Base-by-base conservation (phyloP, 352 stramenopile genomes). In the Phytophthora megakarya region DNA sequence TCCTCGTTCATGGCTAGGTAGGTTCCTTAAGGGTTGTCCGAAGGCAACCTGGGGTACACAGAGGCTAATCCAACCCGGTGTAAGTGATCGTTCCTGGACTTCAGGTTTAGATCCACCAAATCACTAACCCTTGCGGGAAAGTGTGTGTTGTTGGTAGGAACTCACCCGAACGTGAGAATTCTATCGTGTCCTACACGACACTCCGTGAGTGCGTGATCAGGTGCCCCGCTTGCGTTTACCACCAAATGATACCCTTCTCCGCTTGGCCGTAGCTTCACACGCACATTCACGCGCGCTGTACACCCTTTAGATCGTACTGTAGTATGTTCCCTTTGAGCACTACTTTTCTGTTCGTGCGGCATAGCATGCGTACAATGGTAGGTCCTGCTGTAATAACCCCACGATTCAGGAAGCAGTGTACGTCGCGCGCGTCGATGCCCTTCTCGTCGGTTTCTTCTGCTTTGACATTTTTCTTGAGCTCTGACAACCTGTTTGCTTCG, bases 321-420 rank as follows among this genome's bases (percentile, higher is more conserved):
- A 3, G 3, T 32, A 18, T 58, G 22, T 10, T 28, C 19, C 18
- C 40, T 28, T 18, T 58, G 13, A 1, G 22, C 49, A 16, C 8
- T 46, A 44, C 30, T 33, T 33, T 54, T 32, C 8, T n/a, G 15
- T 18, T 28, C 33, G n/a, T 23, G n/a, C 12, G 23, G 32, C 26
- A 47, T 54, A 16, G 3, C 44, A 7, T 55, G 54, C 10, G 43
- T 62, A 39, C 54, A 54, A 30, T 47, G 16, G 9, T 43, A 45
- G 3, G 54, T 63, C 13, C 28, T 63, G 54, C 43, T 53, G 25
- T 63, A 48, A 5, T 23, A 23, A 7, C 18, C 37, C 44, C 43
- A 55, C 15, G 32, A 25, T 22, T 49, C 54, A 15, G 44, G 44
- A 39, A 53, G 35, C 15, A 40, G 35, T 18, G 15, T 18, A 40